These are phyloP conservation scores for Setaria italica DNA, from an alignment of 202 grass and related monocot species.

Conservation along the genomic window DNA sequence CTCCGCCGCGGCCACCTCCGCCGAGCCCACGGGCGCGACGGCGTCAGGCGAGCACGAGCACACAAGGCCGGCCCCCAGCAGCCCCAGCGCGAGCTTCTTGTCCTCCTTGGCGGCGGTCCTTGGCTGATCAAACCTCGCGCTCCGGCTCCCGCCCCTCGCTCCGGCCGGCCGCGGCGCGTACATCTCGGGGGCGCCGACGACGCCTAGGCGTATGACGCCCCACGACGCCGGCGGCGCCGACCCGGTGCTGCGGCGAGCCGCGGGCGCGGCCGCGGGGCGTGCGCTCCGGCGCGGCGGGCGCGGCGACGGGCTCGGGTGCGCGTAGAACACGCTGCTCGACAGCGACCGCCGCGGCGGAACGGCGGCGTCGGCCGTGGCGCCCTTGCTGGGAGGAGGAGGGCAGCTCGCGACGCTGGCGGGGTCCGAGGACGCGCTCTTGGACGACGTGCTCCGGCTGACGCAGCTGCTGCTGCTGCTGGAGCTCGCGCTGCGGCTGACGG, in stretches of 20 bases:
- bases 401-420: slow-evolving; percentile 30
- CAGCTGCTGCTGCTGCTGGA: slow-evolving; percentile 34
- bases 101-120: slow-evolving; percentile 17
- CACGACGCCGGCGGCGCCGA: slow-evolving; percentile 54
- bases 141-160: slow-evolving; percentile 46
- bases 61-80: slow-evolving; percentile 55
- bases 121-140: slow-evolving; percentile 27
- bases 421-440: slow-evolving; percentile 44
- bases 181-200: slow-evolving; percentile 63
- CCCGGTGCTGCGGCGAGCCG: slow-evolving; percentile 55
- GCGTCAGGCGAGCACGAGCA: slow-evolving; percentile 78
- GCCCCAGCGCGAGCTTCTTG: slow-evolving; percentile 39
- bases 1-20: slow-evolving; percentile 39
- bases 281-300: not conserved
- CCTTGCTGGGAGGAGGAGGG: slow-evolving; percentile 38
- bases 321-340: slow-evolving; percentile 68
- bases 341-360: slow-evolving; percentile 30
- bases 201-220: slow-evolving; percentile 73
- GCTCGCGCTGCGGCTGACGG: slow-evolving; percentile 61
- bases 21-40: slow-evolving; percentile 55
- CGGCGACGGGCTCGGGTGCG: slow-evolving; percentile 75
- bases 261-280: no score
- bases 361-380: not conserved
- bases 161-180: slow-evolving; percentile 41
- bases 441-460: slow-evolving; percentile 65